phyloP scores from a whole-genome alignment of 2,329 filamentous ascomycete genomes.

The Fusarium penzigii region DNA sequence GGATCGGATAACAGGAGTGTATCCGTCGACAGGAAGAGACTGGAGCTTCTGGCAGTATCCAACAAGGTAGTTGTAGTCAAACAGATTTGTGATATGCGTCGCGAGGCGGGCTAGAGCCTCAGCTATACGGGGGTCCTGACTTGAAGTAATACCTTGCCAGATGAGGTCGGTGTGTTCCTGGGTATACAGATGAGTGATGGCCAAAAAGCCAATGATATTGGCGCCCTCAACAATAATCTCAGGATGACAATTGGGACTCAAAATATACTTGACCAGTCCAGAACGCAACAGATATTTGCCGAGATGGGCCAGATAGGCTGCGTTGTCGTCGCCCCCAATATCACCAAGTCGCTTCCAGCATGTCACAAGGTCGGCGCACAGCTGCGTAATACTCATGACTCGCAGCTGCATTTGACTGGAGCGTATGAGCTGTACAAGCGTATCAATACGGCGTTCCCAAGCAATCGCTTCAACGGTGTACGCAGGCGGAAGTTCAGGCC shows the following conservation, averaged over 20 bases:
- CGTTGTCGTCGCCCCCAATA: constrained; percentile 38
- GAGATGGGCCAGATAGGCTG: constrained; percentile 63
- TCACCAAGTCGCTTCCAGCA: constrained; percentile 64
- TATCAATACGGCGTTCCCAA: constrained; percentile 68
- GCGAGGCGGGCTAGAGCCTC: constrained; percentile 75
- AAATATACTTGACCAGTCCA: constrained; percentile 79
- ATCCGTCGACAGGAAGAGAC: constrained; percentile 61
- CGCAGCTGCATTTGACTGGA: constrained; percentile 91
- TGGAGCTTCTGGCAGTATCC: constrained; percentile 73
- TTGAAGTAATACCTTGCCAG: constrained; percentile 80
- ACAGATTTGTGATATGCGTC: constrained; percentile 48
- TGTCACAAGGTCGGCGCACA: constrained; percentile 69
- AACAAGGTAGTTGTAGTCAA: constrained; percentile 51
- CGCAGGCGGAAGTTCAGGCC: constrained; percentile 40
- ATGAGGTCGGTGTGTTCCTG: constrained; percentile 73
- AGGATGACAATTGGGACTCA: constrained; percentile 88
- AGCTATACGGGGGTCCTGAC: constrained; percentile 81
- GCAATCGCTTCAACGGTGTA: constrained; percentile 53
- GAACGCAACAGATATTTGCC: constrained; percentile 69
- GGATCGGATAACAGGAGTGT: constrained; percentile 61
- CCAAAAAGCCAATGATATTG: constrained; percentile 85
- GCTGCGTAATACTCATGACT: constrained; percentile 72
- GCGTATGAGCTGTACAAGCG: constrained; percentile 71
- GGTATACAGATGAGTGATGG: constrained; percentile 75
- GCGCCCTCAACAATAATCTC: constrained; percentile 80